Evolutionary conservation across 768 basidiomycete genomes (phyloP), one percentile per base, ranked within the genome.

Genomic region (Omphalotus guepiniiformis): DNA sequence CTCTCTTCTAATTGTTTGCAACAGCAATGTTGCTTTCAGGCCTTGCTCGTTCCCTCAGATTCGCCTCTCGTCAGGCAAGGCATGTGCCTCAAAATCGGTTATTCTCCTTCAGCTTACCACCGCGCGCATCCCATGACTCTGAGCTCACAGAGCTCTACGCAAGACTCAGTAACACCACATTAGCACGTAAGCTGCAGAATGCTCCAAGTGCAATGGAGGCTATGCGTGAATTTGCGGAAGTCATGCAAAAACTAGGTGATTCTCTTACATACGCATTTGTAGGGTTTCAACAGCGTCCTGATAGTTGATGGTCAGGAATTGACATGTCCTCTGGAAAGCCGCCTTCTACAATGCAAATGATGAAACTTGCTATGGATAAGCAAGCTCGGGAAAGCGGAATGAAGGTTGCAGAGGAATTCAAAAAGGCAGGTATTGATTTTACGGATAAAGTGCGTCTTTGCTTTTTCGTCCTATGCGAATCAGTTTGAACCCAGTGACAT

Each of bases 341-440:
- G 8, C 78, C 79, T 11, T 75, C 79, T 8, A 65, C 67, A 8
- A 61, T 75, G 44, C 73, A 80, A 49, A 68, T 85, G 67, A 61
- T 83, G 47, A 78, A 73, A 52, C 65, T 87, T 39, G 64, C 75
- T 22, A 61, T 71, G 25, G 79, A 71, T 51, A 55, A 75, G 1
- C 78, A 78, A 48, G 82, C 85, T 49, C 67, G 75, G 47, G 66
- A 62, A 34, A 75, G 72, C 21, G 68, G 73, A 25, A 66, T 67
- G 52, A 64, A 63, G 32, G 65, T 83, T 5, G 63, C 69, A 42
- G 69, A 69, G 12, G 80, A 78, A 48, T 58, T 85, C 51, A 58
- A 75, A 42, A 79, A 78, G 27, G 79, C 80, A 18, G 85, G 82
- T 4, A 59, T 87, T n/a, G 76, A 85, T 47, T n/a, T 19, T 9